Evolutionary conservation across 2,329 filamentous ascomycete species (phyloP).

Genomic region (Cercospora canescens): DNA sequence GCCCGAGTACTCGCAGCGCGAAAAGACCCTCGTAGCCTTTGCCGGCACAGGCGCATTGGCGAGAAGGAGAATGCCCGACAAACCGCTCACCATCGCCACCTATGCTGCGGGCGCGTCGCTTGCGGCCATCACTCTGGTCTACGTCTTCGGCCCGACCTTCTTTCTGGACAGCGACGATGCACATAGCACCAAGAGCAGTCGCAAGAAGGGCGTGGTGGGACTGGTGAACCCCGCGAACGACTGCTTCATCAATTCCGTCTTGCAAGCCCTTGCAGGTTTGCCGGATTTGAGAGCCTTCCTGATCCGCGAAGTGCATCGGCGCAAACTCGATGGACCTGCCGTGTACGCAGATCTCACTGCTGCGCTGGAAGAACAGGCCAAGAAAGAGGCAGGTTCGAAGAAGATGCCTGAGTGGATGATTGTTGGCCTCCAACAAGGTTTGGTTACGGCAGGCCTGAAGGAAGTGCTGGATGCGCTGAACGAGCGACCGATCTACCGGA

Average conservation of each 20-base stretch:
- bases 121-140: conserved; percentile 90
- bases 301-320: conserved; percentile 85
- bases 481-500: conserved; percentile 88
- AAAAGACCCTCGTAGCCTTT: conserved; percentile 32
- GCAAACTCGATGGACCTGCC: conserved; percentile 73
- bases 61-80: conserved; percentile 68
- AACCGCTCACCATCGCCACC: conserved; percentile 77
- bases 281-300: conserved; percentile 87
- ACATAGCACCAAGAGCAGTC: conserved; percentile 55
- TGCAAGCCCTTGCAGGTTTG: conserved; percentile 88
- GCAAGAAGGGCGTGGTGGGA: conserved; percentile 87
- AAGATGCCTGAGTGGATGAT: conserved; percentile 48
- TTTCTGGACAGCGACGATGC: conserved; percentile 81
- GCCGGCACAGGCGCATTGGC: conserved; percentile 29
- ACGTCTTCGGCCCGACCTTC: conserved; percentile 97
- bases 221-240: conserved; percentile 88
- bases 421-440: conserved; percentile 69
- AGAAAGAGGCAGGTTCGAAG: conserved; percentile 49
- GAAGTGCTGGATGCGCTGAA: conserved; percentile 90
- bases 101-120: conserved; percentile 96
- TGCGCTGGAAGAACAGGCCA: conserved; percentile 60
- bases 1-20: conserved; percentile 19
- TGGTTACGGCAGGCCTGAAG: conserved; percentile 85
- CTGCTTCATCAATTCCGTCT: conserved; percentile 82
- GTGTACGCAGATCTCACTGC: conserved; percentile 66